Evolutionary conservation across 2,329 filamentous ascomycete species (phyloP), one percentile per base, ranked within the genome.

Genomic region (Zalaria sp.): DNA sequence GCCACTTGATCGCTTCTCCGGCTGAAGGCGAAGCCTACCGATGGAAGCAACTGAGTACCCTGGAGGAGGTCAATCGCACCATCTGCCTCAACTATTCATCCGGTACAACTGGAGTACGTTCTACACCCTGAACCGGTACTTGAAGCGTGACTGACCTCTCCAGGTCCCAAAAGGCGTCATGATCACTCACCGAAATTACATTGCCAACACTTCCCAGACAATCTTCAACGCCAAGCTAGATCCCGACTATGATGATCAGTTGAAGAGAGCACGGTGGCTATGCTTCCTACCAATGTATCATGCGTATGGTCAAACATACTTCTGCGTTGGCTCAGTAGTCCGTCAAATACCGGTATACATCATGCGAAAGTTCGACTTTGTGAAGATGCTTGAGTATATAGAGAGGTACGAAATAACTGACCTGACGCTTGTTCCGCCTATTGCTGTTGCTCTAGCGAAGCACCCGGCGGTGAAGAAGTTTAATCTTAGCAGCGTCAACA

Each of bases 21-120:
- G 56, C 62, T 7, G 66, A 74, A 34, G 81, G 74, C 1, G 59
- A 65, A 2, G 54, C 53, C 2, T 88, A 81, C 57, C 59, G 63
- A 38, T 91, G 84, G 83, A 57, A 71, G 10, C 69, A 78, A 44
- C 69, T 68, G 38, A 53, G 67, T 1, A 57, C 62, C 0, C 64
- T 71, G 34, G 61, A 74, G 2, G 68, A 68, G 44, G 58, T 62
- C 25, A 50, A 69, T 42, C 68, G 70, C 4, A 73, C 75, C 1
- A 75, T 80, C 49, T 79, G 76, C 25, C 71, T 93, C 47, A 91
- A 93, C 59, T 93, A 89, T 61, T 83, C 77, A 48, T 80, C 74
- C 27, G 77, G 84, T 7, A 88, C 82, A 1, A 93, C 86, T 0
- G 85, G 86, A 5, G 69, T 86, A 32, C 7, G 29, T 32, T 2